Evolutionary conservation across 331 rosid species (phyloP).

Genomic region (Stylosanthes scabra): DNA sequence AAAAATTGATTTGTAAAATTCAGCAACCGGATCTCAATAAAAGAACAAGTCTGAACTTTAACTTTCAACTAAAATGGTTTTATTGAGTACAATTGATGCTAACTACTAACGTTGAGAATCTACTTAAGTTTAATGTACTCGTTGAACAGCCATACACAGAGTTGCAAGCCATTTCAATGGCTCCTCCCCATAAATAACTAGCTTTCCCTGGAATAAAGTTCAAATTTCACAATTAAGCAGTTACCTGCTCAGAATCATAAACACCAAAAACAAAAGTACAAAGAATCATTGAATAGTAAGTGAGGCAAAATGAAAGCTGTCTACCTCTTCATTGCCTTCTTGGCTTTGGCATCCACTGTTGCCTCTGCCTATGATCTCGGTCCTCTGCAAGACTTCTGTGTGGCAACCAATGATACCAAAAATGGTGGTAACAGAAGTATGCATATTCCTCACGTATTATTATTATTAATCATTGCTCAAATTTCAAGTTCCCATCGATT

Average conservation of each 20-base stretch:
- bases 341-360: slow-evolving; percentile 25
- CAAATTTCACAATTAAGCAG: slow-evolving; percentile 5
- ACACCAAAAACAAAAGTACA: no score
- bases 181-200: slow-evolving; percentile 36
- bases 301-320: slow-evolving; percentile 14
- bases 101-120: no score
- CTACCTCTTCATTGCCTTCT: slow-evolving; percentile 1
- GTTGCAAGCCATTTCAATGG: background rate
- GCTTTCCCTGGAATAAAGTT: background rate
- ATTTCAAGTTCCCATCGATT: no score
- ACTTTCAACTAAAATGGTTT: no score
- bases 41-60: no score
- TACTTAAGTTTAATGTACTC: no score
- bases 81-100: no score
- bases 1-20: no score
- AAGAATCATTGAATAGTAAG: no score
- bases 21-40: no score
- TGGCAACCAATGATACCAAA: slow-evolving; percentile 19
- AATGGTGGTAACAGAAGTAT: slow-evolving; percentile 15
- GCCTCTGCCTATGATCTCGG: slow-evolving; percentile 34
- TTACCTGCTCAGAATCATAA: background rate
- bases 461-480: no score
- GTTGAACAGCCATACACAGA: background rate
- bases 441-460: background rate
- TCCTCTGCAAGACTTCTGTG: slow-evolving; percentile 37